These are phyloP conservation scores for Spatholobus suberectus DNA, from an alignment of 306 rosid species.

Conservation along the genomic window DNA sequence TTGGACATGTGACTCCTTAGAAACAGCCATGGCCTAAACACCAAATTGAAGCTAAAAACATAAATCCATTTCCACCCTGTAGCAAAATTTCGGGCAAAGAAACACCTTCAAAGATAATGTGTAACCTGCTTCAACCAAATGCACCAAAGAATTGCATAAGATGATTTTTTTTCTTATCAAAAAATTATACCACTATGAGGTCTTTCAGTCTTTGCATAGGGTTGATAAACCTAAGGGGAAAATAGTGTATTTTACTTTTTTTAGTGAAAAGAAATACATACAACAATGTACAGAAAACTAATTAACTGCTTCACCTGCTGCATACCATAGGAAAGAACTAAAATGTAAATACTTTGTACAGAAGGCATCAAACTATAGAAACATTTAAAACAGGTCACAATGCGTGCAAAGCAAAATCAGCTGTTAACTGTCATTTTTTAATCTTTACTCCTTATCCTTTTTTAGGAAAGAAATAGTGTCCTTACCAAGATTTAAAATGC, in stretches of 20 bases:
- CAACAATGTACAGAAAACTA: slow-evolving; percentile 1
- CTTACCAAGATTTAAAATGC: background rate
- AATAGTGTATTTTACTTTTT: background rate
- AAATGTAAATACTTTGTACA: background rate
- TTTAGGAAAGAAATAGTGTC: background rate
- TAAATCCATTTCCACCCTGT: background rate
- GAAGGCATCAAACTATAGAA: background rate
- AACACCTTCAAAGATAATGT: background rate
- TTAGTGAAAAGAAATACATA: background rate
- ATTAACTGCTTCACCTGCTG: slow-evolving; percentile 12
- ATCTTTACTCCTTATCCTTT: background rate
- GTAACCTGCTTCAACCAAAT: background rate
- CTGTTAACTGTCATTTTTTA: background rate
- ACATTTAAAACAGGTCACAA: background rate
- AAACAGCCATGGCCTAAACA: background rate
- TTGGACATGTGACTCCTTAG: background rate
- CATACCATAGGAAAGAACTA: background rate
- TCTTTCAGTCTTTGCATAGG: background rate
- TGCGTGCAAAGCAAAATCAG: background rate
- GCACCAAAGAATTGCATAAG: background rate
- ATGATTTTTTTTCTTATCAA: background rate
- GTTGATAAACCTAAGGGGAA: background rate
- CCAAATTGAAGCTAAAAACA: background rate
- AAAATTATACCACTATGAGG: background rate
- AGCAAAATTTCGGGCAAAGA: background rate